Base-by-base conservation (phyloP, 352 stramenopile species). In the Pilasporangium apinafurcum region DNA sequence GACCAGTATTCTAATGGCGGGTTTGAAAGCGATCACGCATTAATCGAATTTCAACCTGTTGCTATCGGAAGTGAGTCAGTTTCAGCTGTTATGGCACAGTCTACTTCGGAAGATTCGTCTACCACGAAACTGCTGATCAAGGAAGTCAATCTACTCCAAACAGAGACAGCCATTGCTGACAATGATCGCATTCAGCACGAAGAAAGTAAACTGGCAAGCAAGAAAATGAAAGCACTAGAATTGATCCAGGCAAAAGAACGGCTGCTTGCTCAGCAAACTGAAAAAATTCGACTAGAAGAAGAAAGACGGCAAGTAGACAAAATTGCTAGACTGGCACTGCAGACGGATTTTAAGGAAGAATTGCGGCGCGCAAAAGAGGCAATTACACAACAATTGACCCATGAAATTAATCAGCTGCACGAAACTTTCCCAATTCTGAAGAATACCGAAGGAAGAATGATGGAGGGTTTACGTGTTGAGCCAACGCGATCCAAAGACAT, bases 41-140 rank as follows among this genome's bases (percentile, higher is more conserved):
- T 22, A 35, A 44, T 31, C 32, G 14, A 33, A 49, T 20, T 13
- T 16, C 34, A 18, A 12, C 12, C 14, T 12, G 10, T 18, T n/a
- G 18, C 10, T n/a, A 16, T 41, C 18, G 24, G 41, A 9, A 29
- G 46, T 10, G 37, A 51, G 31, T 51, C 43, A 20, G 20, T 38
- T 22, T 40, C 37, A 12, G 7, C 48, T 49, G 26, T 17, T 32
- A 25, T 37, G 16, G 58, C 38, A 4, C 49, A 66, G 13, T 81
- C 62, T 14, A 37, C 26, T 17, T 80, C 59, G 9, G 61, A 80
- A 17, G 69, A 80, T 27, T 83, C 69, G 9, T 78, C 70, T 5
- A 76, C 54, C 8, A 83, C 67, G 13, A 74, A 65, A 25, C 37
- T 79, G 32, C 46, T 83, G n/a, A 28, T 71, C 8, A 50, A 48